These are phyloP conservation scores for Russula virescens DNA, from an alignment of 768 basidiomycete species.

Conservation along the genomic window DNA sequence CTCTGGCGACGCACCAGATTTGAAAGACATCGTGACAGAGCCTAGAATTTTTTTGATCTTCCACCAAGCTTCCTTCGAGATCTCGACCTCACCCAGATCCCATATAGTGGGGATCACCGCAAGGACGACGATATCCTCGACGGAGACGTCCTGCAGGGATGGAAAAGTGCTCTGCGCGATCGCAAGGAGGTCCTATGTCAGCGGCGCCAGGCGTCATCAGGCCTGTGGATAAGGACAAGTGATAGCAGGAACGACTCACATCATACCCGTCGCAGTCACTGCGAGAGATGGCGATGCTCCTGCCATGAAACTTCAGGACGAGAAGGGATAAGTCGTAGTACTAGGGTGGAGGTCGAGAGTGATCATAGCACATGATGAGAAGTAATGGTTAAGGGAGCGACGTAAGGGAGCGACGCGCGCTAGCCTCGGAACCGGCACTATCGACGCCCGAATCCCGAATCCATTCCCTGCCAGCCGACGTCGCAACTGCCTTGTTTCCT, in stretches of 20 bases:
- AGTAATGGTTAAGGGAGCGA: too few species aligned
- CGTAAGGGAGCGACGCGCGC: too few species aligned
- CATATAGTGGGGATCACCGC: background rate
- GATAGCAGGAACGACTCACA: too few species aligned
- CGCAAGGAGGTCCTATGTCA: background rate
- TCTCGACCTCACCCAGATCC: background rate
- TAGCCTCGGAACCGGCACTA: too few species aligned
- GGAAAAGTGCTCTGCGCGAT: conserved; percentile 5
- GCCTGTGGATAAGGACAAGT: too few species aligned
- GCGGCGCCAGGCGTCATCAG: too few species aligned
- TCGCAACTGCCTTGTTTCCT: too few species aligned
- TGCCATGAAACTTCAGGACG: background rate
- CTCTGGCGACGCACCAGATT: conserved; percentile 2
- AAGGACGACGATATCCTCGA: background rate
- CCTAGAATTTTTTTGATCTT: background rate
- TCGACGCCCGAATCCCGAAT: too few species aligned
- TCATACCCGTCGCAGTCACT: background rate
- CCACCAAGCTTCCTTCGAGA: background rate
- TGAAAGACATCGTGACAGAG: background rate
- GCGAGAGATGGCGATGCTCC: background rate
- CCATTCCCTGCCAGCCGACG: too few species aligned
- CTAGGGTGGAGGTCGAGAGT: too few species aligned
- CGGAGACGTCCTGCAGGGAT: background rate
- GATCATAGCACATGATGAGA: conserved; percentile 1
- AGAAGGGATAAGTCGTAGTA: too few species aligned